Evolutionary conservation across 768 basidiomycete genomes (phyloP), one percentile per base, ranked within the genome.

Genomic region (Pulveroboletus sp.): DNA sequence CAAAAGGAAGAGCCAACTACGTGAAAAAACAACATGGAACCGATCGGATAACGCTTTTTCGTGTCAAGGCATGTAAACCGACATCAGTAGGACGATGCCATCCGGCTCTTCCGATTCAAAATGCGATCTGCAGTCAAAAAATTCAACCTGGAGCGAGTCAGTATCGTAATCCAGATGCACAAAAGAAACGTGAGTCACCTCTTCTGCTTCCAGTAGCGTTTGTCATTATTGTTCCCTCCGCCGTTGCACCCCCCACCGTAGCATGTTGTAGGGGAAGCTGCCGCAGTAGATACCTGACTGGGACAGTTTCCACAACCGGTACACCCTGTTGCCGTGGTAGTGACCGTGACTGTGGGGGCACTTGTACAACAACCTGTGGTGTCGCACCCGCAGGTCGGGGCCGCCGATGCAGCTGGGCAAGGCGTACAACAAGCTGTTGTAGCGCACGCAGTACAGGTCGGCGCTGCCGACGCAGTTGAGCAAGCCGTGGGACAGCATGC

Each of bases 291-390:
- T 43, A 63, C 61, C 33, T 46, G 53, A 25, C 52, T 34, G 6
- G 62, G 49, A 31, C 50, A 58, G 6, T n/a, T n/a, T n/a, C n/a
- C n/a, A n/a, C n/a, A n/a, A n/a, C n/a, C n/a, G n/a, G n/a, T n/a
- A n/a, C n/a, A n/a, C n/a, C n/a, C n/a, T n/a, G n/a, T n/a, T n/a
- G 17, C 39, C 5, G 44, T 45, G 10, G 50, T 43, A 7, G 57
- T 63, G n/a, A 49, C 47, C 0, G 61, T 62, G 6, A 64, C 59
- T 0, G 62, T 55, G n/a, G 42, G 45, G 0, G 46, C 45, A 33
- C 32, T 12, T 6, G 45, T 24, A 20, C 20, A 42, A 10, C 40
- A 11, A 25, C 14, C n/a, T 12, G 31, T 17, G 17, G 25, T 31
- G 5, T 38, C 27, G 32, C 25, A 29, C 8, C 9, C 27, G 27